Conservation (phyloP, 805 yeast species). For the Candida quercuum region DNA sequence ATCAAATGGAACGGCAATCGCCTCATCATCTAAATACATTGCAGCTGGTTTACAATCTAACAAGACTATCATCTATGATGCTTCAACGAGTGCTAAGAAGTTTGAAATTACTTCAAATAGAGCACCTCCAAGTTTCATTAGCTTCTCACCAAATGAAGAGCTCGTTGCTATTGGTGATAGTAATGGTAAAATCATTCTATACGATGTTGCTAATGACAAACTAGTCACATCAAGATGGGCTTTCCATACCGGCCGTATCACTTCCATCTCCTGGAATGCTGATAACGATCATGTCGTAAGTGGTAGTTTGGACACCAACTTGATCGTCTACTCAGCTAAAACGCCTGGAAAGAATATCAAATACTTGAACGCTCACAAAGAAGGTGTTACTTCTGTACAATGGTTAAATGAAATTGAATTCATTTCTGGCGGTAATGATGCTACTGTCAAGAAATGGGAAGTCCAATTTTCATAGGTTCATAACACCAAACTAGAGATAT, state of each 20-base stretch:
- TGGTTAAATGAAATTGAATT: constrained; percentile 56
- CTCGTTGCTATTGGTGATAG: constrained; percentile 81
- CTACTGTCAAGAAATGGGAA: constrained; percentile 71
- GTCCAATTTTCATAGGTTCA: constrained; percentile 16
- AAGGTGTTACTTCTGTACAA: constrained; percentile 69
- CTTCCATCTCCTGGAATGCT: constrained; percentile 71
- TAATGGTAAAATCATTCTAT: constrained; percentile 81
- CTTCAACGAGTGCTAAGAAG: constrained; percentile 17
- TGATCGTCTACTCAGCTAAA: constrained; percentile 73
- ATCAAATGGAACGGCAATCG: constrained; percentile 42
- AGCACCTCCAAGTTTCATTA: constrained; percentile 55
- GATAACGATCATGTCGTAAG: constrained; percentile 71
- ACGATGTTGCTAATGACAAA: constrained; percentile 44
- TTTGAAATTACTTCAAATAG: constrained; percentile 42
- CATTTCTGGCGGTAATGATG: constrained; percentile 76
- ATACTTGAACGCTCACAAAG: constrained; percentile 76
- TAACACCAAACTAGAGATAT: background rate
- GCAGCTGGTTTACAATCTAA: constrained; percentile 44
- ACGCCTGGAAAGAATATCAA: constrained; percentile 76
- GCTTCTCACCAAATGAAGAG: constrained; percentile 65
- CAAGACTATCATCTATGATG: constrained; percentile 34
- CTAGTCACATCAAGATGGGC: constrained; percentile 90
- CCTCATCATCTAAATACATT: constrained; percentile 35
- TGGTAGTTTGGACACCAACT: constrained; percentile 78
- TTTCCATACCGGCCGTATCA: constrained; percentile 82